Evolutionary conservation across 176 grass and related monocot species (phyloP).

Genomic region (Typha latifolia): DNA sequence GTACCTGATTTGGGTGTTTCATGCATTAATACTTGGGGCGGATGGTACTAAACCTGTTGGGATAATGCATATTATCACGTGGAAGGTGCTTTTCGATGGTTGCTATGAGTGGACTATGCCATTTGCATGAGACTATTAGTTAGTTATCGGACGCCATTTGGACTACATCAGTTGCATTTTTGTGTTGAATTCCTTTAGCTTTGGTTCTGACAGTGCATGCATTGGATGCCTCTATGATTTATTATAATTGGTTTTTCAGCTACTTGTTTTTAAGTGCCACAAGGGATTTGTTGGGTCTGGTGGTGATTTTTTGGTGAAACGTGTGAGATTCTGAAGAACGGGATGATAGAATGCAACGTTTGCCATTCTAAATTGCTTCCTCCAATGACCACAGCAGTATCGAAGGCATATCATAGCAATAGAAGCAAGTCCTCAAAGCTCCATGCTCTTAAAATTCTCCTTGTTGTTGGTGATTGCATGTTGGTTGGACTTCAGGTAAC

Average conservation of each 20-base stretch:
- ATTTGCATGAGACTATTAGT: not conserved
- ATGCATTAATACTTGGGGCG: not conserved
- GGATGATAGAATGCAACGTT: constrained; percentile 65
- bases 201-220: not conserved
- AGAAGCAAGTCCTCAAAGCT: constrained; percentile 54
- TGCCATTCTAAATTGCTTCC: constrained; percentile 62
- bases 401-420: constrained; percentile 76
- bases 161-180: not conserved
- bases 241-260: constrained; percentile 11
- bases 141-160: not conserved
- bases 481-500: constrained; percentile 81
- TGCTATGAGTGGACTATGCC: not conserved
- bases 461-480: constrained; percentile 77
- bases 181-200: not conserved
- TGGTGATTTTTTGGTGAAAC: constrained; percentile 1
- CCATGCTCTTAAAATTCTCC: constrained; percentile 63
- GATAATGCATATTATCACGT: too few relatives aligned
- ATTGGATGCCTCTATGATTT: not conserved
- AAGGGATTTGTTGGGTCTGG: constrained; percentile 11
- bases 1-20: not conserved
- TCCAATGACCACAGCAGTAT: constrained; percentile 29
- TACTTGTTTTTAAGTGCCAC: not conserved
- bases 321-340: constrained; percentile 17
- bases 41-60: not conserved
- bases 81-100: not conserved